Evolutionary conservation across 192 early-diverging fungal species (phyloP).

Genomic region (Chytriomyces sp.): DNA sequence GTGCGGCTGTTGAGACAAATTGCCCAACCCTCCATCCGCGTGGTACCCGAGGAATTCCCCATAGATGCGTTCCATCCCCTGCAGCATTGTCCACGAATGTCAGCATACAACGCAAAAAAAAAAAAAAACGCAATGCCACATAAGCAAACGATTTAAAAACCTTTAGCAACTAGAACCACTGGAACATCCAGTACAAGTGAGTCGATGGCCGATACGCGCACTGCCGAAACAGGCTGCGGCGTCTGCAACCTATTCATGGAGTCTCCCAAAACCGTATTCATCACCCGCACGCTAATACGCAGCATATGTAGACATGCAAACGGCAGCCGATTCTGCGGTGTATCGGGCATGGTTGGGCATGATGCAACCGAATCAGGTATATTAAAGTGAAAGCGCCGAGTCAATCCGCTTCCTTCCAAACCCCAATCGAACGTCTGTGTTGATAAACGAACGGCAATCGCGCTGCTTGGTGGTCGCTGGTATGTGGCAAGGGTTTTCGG

Average conservation of each 20-base stretch:
- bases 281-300: constrained; percentile 22
- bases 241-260: neutral
- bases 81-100: neutral
- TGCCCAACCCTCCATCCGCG: constrained; percentile 34
- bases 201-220: constrained; percentile 16
- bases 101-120: neutral
- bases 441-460: constrained; percentile 28
- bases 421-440: constrained; percentile 20
- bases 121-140: neutral
- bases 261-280: neutral
- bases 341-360: constrained; percentile 30
- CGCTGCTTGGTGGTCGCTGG: constrained; percentile 26
- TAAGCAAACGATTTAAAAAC: neutral
- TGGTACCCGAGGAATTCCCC: constrained; percentile 28
- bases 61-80: constrained; percentile 8
- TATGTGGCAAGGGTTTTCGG: constrained; percentile 3
- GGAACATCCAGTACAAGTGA: constrained; percentile 15
- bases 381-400: constrained; percentile 26
- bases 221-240: constrained; percentile 17
- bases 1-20: neutral
- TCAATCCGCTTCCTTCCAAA: neutral
- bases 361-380: neutral
- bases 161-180: constrained; percentile 18
- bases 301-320: constrained; percentile 21
- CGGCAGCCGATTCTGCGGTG: constrained; percentile 26